A percentile compares a stretch with the other conserved stretches of the same genome.
These are phyloP conservation scores for Globisporangium nagaii DNA, from an alignment of 352 stramenopile genomes.

Conservation along the genomic window DNA sequence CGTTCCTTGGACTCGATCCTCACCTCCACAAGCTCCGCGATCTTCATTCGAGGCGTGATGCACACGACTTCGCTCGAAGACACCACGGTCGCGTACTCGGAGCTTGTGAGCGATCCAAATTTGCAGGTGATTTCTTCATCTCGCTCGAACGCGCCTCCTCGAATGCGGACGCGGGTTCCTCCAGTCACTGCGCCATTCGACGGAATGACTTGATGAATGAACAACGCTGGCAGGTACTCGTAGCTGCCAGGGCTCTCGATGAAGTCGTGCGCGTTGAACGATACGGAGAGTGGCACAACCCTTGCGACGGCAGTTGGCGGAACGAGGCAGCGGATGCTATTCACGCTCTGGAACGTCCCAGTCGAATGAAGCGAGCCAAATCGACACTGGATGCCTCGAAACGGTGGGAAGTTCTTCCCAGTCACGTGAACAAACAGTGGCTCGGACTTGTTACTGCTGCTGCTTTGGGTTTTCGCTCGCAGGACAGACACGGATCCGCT, in stretches of 20 bases:
- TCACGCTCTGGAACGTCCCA: constrained; percentile 29
- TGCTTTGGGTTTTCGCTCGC: not conserved
- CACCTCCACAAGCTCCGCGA: constrained; percentile 21
- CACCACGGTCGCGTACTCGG: constrained; percentile 21
- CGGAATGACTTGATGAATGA: constrained; percentile 31
- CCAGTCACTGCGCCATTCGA: constrained; percentile 43
- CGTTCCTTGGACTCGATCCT: constrained; percentile 18
- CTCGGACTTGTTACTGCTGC: not conserved
- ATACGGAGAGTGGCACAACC: constrained; percentile 32
- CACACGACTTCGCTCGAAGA: constrained; percentile 42
- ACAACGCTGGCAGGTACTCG: constrained; percentile 30
- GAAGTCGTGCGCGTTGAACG: constrained; percentile 68
- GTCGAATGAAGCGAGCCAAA: constrained; percentile 21
- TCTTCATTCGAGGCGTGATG: constrained; percentile 18
- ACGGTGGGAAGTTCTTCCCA: constrained; percentile 44
- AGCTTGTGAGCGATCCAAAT: constrained; percentile 27
- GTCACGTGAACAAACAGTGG: constrained; percentile 13
- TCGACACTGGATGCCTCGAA: constrained; percentile 26
- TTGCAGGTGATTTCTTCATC: constrained; percentile 39
- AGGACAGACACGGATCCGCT: constrained; percentile 2
- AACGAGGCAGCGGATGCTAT: constrained; percentile 36
- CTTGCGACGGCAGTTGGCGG: constrained; percentile 18
- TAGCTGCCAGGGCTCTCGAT: constrained; percentile 20
- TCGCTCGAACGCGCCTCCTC: constrained; percentile 38
- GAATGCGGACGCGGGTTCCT: constrained; percentile 55